These are phyloP conservation scores for Globisporangium emineosum DNA, from an alignment of 352 stramenopile genomes.

Conservation along the genomic window DNA sequence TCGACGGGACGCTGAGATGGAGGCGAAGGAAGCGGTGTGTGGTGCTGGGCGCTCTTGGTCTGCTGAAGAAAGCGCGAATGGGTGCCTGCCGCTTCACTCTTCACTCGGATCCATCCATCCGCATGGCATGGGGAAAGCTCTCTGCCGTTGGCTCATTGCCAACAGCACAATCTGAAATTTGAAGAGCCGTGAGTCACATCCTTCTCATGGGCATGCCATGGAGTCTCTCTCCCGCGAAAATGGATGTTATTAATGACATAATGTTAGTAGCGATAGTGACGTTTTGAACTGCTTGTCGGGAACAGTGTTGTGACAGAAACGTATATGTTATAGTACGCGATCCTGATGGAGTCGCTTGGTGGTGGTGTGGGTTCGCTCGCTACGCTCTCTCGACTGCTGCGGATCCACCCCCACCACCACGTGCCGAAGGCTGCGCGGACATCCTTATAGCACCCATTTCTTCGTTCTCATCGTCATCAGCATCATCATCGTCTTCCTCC, in stretches of 20 bases:
- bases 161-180: constrained; percentile 3
- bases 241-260: background rate
- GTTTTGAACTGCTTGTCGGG: too few relatives aligned
- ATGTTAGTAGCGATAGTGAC: background rate
- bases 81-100: background rate
- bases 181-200: background rate
- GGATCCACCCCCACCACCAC: background rate
- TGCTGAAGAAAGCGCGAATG: constrained; percentile 7
- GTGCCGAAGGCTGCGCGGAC: background rate
- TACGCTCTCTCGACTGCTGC: too few relatives aligned
- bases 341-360: too few relatives aligned
- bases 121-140: background rate
- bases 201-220: background rate
- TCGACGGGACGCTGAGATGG: background rate
- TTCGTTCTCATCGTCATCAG: background rate
- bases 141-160: background rate
- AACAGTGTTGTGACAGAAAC: too few relatives aligned
- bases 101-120: background rate
- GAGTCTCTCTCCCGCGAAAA: background rate
- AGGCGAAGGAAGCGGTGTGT: background rate
- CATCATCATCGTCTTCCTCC: background rate
- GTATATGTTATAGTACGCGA: background rate
- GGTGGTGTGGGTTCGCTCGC: too few relatives aligned
- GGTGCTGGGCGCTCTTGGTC: background rate
- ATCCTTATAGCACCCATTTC: background rate